Conservation (phyloP, 441 rosid genomes). For the Pelargonium myrrhifolium region DNA sequence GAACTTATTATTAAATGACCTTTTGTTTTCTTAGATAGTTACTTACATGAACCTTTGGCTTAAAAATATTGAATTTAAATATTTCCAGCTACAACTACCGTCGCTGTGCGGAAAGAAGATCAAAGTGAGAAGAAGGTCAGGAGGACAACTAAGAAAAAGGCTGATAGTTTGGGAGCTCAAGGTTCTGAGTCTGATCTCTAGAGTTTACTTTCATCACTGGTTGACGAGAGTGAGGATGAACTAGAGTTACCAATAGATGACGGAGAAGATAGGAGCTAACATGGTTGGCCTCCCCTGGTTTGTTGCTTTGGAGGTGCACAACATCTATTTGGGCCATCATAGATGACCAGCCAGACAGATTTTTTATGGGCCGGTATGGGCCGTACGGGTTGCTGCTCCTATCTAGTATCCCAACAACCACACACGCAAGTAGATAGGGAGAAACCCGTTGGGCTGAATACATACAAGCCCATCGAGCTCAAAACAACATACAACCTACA, state of each 20-base stretch:
- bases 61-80: slow-evolving; percentile 15
- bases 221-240: slow-evolving; percentile 53
- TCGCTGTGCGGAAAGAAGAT: slow-evolving; percentile 36
- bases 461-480: too few relatives aligned
- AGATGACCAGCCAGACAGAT: too few relatives aligned
- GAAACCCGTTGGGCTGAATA: too few relatives aligned
- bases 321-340: too few relatives aligned
- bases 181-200: slow-evolving; percentile 37
- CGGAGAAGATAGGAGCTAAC: slow-evolving; percentile 62
- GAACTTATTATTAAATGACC: background rate
- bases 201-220: slow-evolving; percentile 31
- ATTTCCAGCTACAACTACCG: slow-evolving; percentile 33
- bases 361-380: too few relatives aligned
- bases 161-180: slow-evolving; percentile 28
- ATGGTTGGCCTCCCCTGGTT: slow-evolving; percentile 92
- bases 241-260: slow-evolving; percentile 48
- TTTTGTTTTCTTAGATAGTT: background rate
- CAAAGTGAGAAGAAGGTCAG: slow-evolving; percentile 46
- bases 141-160: slow-evolving; percentile 37
- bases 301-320: slow-evolving; percentile 94
- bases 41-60: background rate
- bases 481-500: too few relatives aligned
- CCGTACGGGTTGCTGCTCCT: too few relatives aligned
- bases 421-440: too few relatives aligned
- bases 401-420: too few relatives aligned